Conservation (phyloP, 2,329 filamentous ascomycete species). For the Trichophyton equinum region DNA sequence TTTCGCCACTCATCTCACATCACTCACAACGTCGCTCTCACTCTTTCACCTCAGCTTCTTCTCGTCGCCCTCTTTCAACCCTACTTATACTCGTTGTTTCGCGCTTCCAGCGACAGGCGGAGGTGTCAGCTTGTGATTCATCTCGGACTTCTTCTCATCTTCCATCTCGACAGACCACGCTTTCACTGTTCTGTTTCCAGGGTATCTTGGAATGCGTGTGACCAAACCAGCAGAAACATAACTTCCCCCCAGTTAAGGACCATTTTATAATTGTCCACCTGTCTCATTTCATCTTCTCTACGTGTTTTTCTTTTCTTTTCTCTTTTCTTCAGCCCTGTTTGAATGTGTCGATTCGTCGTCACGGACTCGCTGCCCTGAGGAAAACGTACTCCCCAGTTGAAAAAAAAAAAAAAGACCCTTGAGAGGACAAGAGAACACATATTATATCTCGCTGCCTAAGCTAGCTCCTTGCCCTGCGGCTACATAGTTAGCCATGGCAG, state of each 20-base stretch:
- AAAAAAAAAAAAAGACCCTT: background rate
- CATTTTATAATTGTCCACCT: conserved; percentile 4
- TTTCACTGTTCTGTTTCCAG: background rate
- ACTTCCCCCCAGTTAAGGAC: conserved; percentile 1
- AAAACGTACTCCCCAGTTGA: background rate
- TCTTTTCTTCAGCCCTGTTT: conserved; percentile 4
- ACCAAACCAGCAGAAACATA: background rate
- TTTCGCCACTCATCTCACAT: no score
- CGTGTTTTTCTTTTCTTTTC: conserved; percentile 2
- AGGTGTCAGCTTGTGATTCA: background rate
- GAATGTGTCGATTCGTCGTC: conserved; percentile 2
- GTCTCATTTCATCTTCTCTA: conserved; percentile 4
- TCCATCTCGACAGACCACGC: background rate
- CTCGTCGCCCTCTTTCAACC: background rate
- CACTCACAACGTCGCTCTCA: no score
- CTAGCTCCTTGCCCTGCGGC: conserved; percentile 1
- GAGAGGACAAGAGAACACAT: background rate
- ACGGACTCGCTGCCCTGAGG: background rate
- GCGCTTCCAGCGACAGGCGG: background rate
- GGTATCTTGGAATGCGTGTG: conserved; percentile 1
- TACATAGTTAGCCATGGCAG: conserved; percentile 11
- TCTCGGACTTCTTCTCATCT: background rate
- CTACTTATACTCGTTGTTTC: background rate
- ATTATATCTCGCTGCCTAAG: background rate
- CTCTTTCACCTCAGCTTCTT: background rate